Evolutionary conservation across 805 yeast genomes (phyloP).

Genomic region (Saccharomycopsis fermentans): DNA sequence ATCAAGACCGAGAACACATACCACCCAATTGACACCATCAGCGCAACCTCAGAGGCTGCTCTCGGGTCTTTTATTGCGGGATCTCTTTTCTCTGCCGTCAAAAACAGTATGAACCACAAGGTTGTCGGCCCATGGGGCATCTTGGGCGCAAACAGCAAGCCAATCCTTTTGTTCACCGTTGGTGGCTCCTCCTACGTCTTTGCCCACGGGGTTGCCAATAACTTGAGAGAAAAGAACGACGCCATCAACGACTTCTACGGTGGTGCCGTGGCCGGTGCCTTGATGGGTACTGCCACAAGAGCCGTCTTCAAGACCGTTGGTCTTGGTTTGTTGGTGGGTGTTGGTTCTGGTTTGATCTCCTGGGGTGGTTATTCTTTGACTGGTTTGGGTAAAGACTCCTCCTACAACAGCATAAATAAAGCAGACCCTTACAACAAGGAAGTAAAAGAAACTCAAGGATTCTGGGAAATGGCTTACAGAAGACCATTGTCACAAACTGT

Average conservation of each 20-base stretch:
- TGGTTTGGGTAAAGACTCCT: conserved; percentile 36
- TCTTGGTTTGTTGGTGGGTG: conserved; percentile 34
- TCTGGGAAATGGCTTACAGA: conserved; percentile 76
- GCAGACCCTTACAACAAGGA: conserved; percentile 23
- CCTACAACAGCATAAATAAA: conserved; percentile 20
- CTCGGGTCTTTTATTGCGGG: conserved; percentile 36
- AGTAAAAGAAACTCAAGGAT: conserved; percentile 39
- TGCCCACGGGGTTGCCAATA: conserved; percentile 37
- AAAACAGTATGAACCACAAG: conserved; percentile 35
- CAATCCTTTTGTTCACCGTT: conserved; percentile 36
- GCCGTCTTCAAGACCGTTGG: conserved; percentile 36
- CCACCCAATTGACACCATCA: conserved; percentile 47
- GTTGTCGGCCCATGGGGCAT: conserved; percentile 30
- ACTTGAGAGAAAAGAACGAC: conserved; percentile 53
- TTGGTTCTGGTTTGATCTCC: conserved; percentile 32
- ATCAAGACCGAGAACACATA: conserved; percentile 22
- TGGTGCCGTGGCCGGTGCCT: conserved; percentile 37
- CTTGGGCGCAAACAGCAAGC: conserved; percentile 21
- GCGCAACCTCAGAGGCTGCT: conserved; percentile 38
- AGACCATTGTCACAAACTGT: conserved; percentile 75
- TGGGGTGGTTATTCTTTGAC: conserved; percentile 48
- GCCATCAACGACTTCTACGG: conserved; percentile 47
- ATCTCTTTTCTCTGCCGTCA: conserved; percentile 39
- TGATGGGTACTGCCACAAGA: conserved; percentile 29
- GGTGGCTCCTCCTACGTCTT: conserved; percentile 31